Conservation (phyloP, 176 grass and related monocot species). For the bread wheat (Triticum aestivum) region IWGSC_CS_RefSeq_v2.1 NC_057795.1:13841313-13841812, state of each 20-base stretch:
- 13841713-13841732: no score
- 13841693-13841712: neutral
- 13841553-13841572: no score
- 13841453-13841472: no score
- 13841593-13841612: neutral
- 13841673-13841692: neutral
- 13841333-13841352: neutral
- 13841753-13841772: no score
- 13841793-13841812: no score
- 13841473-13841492: no score
- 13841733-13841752: no score
- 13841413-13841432: no score
- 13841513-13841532: neutral
- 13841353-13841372: no score
- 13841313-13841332: neutral
- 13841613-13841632: neutral
- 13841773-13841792: neutral
- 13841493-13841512: neutral
- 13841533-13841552: no score
- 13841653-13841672: no score
- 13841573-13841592: neutral
- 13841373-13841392: neutral
- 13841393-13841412: neutral
- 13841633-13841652: no score
- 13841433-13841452: neutral